phyloP scores from a whole-genome alignment of 2,329 filamentous ascomycete genomes.

The Phialocephala sp. region DNA sequence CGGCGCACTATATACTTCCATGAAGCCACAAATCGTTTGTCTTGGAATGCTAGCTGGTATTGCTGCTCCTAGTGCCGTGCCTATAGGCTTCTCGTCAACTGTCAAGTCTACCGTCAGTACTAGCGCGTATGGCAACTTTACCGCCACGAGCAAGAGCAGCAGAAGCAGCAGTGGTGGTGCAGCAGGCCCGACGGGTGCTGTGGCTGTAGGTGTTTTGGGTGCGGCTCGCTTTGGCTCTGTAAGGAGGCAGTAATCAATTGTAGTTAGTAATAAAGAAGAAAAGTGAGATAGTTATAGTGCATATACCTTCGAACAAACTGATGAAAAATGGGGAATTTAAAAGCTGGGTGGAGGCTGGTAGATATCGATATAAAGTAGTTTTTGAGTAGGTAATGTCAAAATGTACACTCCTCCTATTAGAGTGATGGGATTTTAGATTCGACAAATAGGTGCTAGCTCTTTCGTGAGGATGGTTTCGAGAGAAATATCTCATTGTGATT shows the following conservation, averaged over 20 bases:
- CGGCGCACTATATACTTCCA: not conserved
- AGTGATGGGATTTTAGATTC: not conserved
- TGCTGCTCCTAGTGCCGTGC: not conserved
- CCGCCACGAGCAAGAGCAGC: not conserved
- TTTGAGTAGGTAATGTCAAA: not conserved
- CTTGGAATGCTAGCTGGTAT: conserved; percentile 14
- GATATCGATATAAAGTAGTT: not conserved
- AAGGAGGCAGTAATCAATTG: not conserved
- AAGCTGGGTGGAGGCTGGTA: not conserved
- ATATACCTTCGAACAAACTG: not conserved
- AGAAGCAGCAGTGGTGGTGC: conserved; percentile 16
- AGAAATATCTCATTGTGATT: not conserved
- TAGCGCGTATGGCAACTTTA: not conserved
- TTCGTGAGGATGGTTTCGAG: not conserved
- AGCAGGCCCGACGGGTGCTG: conserved; percentile 20
- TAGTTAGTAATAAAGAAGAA: not conserved
- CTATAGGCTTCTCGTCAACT: conserved; percentile 1
- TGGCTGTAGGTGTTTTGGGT: conserved; percentile 28
- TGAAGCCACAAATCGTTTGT: conserved; percentile 16
- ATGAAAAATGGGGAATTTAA: not conserved
- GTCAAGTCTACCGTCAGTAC: not conserved
- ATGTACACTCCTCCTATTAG: not conserved
- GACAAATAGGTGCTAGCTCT: not conserved
- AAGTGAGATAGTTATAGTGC: not conserved
- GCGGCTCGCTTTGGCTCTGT: conserved; percentile 30